Evolutionary conservation across 305 asterid species (phyloP).

Genomic region (Lippia alba): DNA sequence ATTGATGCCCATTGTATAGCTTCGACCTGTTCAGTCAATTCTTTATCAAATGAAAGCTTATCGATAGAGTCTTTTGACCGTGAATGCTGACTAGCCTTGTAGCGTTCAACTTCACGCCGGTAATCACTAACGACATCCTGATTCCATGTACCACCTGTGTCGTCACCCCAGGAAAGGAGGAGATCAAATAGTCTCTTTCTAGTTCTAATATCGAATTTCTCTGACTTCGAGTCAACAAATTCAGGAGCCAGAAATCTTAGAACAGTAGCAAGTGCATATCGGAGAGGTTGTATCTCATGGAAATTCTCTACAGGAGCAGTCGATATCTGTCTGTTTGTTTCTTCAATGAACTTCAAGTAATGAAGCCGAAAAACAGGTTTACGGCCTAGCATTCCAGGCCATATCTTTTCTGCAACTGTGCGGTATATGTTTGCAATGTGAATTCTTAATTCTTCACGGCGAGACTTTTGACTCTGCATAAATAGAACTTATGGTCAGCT

Average conservation of each 20-base stretch:
- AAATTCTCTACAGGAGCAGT: constrained; percentile 83
- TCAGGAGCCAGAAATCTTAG: constrained; percentile 97
- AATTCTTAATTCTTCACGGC: constrained; percentile 96
- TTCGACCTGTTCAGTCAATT: constrained; percentile 94
- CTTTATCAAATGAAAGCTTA: constrained; percentile 94
- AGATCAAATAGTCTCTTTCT: constrained; percentile 96
- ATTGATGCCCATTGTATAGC: constrained; percentile 99
- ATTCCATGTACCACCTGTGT: constrained; percentile 88
- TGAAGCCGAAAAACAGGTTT: constrained; percentile 98
- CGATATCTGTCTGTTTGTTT: constrained; percentile 76
- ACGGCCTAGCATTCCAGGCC: constrained; percentile 99
- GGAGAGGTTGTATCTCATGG: constrained; percentile 93
- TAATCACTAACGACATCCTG: constrained; percentile 96
- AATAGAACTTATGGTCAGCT: constrained; percentile 31
- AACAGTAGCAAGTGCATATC: constrained; percentile 94
- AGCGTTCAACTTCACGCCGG: constrained; percentile 98
- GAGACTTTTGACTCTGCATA: constrained; percentile 92
- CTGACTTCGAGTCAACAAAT: constrained; percentile 96
- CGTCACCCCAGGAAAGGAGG: constrained; percentile 95
- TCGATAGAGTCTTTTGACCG: constrained; percentile 97
- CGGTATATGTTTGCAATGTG: constrained; percentile 92
- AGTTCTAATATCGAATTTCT: constrained; percentile 89
- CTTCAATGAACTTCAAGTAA: constrained; percentile 93
- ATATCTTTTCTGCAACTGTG: constrained; percentile 88
- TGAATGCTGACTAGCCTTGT: constrained; percentile 92